A percentile compares a stretch with the other conserved stretches of the same genome.
phyloP scores from a whole-genome alignment of 23 red algal species.

The Porphyridium purpureum region DNA sequence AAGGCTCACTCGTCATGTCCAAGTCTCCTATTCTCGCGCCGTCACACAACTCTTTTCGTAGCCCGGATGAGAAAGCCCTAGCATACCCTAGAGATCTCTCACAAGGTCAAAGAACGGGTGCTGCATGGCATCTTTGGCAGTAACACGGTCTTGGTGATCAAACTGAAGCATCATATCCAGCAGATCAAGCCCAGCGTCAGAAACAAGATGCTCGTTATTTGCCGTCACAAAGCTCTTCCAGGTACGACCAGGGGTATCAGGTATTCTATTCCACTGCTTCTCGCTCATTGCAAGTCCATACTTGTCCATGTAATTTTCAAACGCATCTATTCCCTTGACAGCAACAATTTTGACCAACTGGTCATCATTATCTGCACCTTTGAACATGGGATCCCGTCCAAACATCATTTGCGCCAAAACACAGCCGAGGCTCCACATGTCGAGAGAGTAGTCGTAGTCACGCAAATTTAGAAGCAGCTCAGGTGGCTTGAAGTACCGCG shows the following conservation, averaged over 20 bases:
- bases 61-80: too few relatives aligned
- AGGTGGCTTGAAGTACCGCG: conserved; percentile 96
- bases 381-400: conserved; percentile 89
- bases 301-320: conserved; percentile 49
- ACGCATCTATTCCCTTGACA: conserved; percentile 73
- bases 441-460: conserved; percentile 94
- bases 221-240: conserved; percentile 74
- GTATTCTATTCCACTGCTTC: conserved; percentile 25
- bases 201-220: conserved; percentile 70
- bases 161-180: conserved; percentile 82
- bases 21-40: too few relatives aligned
- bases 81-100: too few relatives aligned
- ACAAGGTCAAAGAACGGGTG: conserved; percentile 89
- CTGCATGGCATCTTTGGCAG: conserved; percentile 76
- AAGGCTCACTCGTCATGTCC: too few relatives aligned
- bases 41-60: too few relatives aligned
- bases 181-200: conserved; percentile 65
- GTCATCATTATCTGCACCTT: conserved; percentile 91
- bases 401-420: conserved; percentile 99
- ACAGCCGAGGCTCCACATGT: conserved; percentile 97
- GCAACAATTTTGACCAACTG: conserved; percentile 95
- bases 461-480: conserved; percentile 83
- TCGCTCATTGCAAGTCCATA: conserved; percentile 63
- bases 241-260: conserved; percentile 20
- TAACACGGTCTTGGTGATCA: conserved; percentile 84